These are phyloP conservation scores for Yamadazyma spencermartinsiae DNA, from an alignment of 1,139 yeast genomes.

Conservation along the genomic window DNA sequence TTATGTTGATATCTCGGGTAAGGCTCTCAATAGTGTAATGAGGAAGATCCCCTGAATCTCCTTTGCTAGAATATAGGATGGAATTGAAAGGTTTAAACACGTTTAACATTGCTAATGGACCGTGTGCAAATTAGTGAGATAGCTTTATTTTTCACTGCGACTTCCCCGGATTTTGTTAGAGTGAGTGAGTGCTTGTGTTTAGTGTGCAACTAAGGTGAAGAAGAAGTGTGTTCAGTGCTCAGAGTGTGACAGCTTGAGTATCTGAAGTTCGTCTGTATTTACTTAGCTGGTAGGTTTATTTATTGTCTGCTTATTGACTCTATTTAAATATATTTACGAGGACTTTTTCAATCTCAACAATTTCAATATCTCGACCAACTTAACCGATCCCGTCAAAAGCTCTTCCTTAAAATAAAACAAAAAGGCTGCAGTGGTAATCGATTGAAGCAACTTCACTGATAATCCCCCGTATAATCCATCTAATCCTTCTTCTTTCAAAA, in stretches of 20 bases:
- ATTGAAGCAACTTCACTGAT: conserved; percentile 75
- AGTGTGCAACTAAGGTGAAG: not conserved
- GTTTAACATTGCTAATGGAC: conserved; percentile 14
- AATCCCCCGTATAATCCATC: conserved; percentile 82
- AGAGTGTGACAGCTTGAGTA: no score
- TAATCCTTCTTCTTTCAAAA: conserved; percentile 68
- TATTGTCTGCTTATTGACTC: no score
- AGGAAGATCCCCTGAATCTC: conserved; percentile 1
- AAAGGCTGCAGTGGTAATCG: conserved; percentile 86
- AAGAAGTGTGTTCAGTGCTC: not conserved
- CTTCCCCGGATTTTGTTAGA: no score
- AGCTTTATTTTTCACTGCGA: no score
- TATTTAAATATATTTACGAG: no score
- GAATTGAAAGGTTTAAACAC: conserved; percentile 14
- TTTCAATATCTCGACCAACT: conserved; percentile 40
- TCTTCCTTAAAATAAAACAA: conserved; percentile 90
- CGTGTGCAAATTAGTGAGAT: no score
- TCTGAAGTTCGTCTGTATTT: no score
- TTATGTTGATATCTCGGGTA: conserved; percentile 50
- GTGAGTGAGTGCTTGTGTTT: no score
- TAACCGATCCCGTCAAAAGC: conserved; percentile 54
- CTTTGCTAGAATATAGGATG: not conserved
- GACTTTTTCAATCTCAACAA: conserved; percentile 23
- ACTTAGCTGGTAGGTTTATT: no score
- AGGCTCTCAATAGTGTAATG: conserved; percentile 29